Evolutionary conservation across 2,329 filamentous ascomycete species (phyloP).

Genomic region (Fusarium verticillioides): DNA sequence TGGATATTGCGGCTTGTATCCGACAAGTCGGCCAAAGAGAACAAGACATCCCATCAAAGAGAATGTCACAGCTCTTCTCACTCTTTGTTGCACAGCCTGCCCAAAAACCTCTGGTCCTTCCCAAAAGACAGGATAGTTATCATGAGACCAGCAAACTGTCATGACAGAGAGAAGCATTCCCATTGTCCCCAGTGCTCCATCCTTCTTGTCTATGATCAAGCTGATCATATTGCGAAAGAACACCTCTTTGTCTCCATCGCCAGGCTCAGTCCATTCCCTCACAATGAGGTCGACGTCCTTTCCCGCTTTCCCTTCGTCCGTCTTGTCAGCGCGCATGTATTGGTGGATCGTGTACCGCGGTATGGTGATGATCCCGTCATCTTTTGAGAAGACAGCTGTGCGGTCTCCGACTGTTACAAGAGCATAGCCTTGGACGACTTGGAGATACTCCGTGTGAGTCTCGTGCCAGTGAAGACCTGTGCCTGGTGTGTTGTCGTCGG

Average conservation of each 20-base stretch:
- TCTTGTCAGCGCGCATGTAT: constrained; percentile 34
- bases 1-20: constrained; percentile 8
- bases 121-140: constrained; percentile 39
- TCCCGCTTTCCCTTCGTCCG: constrained; percentile 16
- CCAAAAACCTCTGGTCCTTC: constrained; percentile 30
- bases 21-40: constrained; percentile 4
- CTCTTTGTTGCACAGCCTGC: neutral
- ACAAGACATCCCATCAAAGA: constrained; percentile 11
- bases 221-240: constrained; percentile 40
- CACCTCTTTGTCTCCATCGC: constrained; percentile 35
- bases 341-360: constrained; percentile 34
- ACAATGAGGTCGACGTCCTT: constrained; percentile 27
- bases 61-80: constrained; percentile 19
- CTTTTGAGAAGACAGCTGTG: constrained; percentile 29
- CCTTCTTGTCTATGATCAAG: constrained; percentile 32
- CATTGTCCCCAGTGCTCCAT: constrained; percentile 6
- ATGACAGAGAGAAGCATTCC: constrained; percentile 31
- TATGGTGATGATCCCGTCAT: constrained; percentile 36
- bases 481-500: constrained; percentile 8
- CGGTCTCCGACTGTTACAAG: constrained; percentile 34
- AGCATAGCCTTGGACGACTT: constrained; percentile 35
- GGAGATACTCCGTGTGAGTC: constrained; percentile 29
- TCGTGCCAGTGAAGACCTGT: constrained; percentile 38
- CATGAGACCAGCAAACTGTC: constrained; percentile 32
- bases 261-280: constrained; percentile 40